Evolutionary conservation across 169 alveolate genomes (phyloP).

Genomic region (Toxoplasma gondii): DNA sequence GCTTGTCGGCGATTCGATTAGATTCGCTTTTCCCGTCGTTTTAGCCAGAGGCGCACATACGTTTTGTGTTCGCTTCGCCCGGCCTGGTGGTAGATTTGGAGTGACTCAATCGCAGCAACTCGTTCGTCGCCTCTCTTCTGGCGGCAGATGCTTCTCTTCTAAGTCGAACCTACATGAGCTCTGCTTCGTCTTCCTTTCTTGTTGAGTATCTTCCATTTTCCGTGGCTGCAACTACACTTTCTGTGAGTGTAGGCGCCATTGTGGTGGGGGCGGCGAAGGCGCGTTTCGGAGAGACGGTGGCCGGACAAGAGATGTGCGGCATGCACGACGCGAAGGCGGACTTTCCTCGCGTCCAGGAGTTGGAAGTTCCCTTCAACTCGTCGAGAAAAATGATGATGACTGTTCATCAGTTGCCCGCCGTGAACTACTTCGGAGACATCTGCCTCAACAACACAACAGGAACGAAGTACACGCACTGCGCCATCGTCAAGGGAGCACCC

Average conservation of each 20-base stretch:
- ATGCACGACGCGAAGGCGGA: conserved; percentile 26
- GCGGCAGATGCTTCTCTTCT: too few relatives aligned
- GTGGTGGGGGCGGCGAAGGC: conserved; percentile 91
- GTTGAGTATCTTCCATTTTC: too few relatives aligned
- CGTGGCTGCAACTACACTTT: too few relatives aligned
- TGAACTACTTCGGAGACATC: conserved; percentile 75
- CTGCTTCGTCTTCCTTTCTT: too few relatives aligned
- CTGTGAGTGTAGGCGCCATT: conserved; percentile 76
- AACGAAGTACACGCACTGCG: conserved; percentile 82
- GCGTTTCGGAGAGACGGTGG: conserved; percentile 73
- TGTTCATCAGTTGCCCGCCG: conserved; percentile 81
- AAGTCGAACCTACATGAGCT: too few relatives aligned
- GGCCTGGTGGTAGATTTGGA: too few relatives aligned
- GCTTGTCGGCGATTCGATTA: not conserved
- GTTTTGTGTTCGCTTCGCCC: not conserved
- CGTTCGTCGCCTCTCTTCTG: too few relatives aligned
- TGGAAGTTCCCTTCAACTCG: conserved; percentile 91
- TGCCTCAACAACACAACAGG: conserved; percentile 33
- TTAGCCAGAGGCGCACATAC: not conserved
- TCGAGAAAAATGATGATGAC: conserved; percentile 89
- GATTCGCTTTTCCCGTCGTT: not conserved
- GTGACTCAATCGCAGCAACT: too few relatives aligned
- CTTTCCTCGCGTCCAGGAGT: conserved; percentile 70
- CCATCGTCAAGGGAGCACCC: conserved; percentile 92
- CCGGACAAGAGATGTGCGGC: not conserved